Percentiles rank a stretch among this genome's conserved stretches.
Evolutionary conservation across 148 eudicot genomes (phyloP).

Genomic region (Fagopyrum esculentum): DNA sequence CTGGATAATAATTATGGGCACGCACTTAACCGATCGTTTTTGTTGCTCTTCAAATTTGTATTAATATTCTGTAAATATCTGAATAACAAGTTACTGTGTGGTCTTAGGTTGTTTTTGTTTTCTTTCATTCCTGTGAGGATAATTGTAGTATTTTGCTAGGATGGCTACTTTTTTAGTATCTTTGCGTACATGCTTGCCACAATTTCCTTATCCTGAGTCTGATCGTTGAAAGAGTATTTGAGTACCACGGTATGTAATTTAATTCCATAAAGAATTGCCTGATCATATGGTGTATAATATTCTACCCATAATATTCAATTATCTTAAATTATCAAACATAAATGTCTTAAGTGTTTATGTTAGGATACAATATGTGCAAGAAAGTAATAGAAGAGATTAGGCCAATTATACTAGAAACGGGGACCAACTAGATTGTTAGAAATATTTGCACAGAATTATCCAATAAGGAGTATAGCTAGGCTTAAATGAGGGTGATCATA

Average conservation of each 20-base stretch:
- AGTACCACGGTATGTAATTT: neutral
- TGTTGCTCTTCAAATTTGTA: neutral
- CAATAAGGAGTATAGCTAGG: too few species aligned
- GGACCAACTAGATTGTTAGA: too few species aligned
- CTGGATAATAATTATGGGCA: neutral
- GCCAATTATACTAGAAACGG: too few species aligned
- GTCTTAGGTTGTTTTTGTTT: neutral
- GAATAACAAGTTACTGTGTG: neutral
- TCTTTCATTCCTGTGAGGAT: neutral
- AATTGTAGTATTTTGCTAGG: neutral
- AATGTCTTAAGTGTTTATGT: neutral
- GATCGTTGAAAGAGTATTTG: neutral
- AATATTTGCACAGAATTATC: too few species aligned
- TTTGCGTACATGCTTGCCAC: neutral
- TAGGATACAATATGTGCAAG: too few species aligned
- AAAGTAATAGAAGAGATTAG: too few species aligned
- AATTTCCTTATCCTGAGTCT: neutral
- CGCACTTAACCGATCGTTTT: neutral
- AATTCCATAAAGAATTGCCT: neutral
- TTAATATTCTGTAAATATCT: neutral
- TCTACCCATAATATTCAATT: neutral
- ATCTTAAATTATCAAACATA: neutral
- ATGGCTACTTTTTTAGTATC: neutral
- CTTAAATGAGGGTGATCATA: too few species aligned
- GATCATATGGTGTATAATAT: neutral